A percentile compares a stretch with the other conserved stretches of the same genome.
These are phyloP conservation scores for Cicer yamashitae DNA, from an alignment of 306 rosid species.

Conservation along the genomic window DNA sequence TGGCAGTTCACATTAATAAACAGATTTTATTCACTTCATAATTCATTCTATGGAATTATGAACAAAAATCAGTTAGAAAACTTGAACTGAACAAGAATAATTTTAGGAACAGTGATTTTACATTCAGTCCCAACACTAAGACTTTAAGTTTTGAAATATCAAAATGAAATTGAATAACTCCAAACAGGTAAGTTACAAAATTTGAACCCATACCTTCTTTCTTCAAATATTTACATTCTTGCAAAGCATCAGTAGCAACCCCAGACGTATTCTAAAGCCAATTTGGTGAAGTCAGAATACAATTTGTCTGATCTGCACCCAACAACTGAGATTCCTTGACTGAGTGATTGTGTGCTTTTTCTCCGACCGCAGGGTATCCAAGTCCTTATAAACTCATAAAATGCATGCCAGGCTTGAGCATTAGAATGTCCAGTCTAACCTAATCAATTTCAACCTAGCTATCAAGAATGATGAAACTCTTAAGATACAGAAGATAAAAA, in stretches of 20 bases:
- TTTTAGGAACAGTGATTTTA: constrained; percentile 16
- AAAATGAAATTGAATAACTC: not conserved
- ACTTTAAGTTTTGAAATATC: constrained; percentile 4
- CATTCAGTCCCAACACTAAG: constrained; percentile 26
- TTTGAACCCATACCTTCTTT: too few species aligned
- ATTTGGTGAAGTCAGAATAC: not conserved
- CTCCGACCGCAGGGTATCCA: not conserved
- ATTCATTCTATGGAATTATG: constrained; percentile 20
- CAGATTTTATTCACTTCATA: constrained; percentile 24
- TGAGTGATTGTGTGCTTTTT: not conserved
- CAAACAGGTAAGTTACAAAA: too few species aligned
- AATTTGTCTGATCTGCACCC: not conserved
- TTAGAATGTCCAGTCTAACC: not conserved
- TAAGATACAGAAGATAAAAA: constrained; percentile 1
- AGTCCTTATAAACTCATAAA: not conserved
- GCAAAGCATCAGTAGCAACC: not conserved
- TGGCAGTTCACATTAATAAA: constrained; percentile 12
- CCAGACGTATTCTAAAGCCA: not conserved
- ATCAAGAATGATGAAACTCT: not conserved
- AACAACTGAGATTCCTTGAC: not conserved
- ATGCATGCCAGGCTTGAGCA: not conserved
- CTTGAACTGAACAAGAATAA: constrained; percentile 12
- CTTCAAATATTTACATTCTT: too few species aligned
- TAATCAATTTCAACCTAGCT: not conserved
- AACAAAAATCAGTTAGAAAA: constrained; percentile 5